phyloP scores from a whole-genome alignment of 805 yeast species.

The Candida stauntonica region DNA sequence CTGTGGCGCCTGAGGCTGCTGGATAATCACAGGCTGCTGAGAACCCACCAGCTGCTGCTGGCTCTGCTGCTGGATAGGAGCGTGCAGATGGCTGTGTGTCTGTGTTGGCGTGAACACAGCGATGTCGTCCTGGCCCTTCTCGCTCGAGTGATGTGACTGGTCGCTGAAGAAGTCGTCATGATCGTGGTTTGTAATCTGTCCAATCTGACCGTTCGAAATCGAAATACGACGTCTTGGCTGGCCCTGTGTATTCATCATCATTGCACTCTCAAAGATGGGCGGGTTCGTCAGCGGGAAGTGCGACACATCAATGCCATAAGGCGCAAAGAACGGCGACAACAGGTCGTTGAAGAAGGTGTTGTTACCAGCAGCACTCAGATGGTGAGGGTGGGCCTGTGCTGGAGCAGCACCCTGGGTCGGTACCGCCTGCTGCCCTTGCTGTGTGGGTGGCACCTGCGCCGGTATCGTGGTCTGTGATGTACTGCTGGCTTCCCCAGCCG shows the following conservation, averaged over 20 bases:
- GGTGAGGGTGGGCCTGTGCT: background rate
- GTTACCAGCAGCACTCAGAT: conserved; percentile 6
- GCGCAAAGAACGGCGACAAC: conserved; percentile 39
- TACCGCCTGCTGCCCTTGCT: conserved; percentile 1
- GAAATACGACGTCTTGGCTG: conserved; percentile 60
- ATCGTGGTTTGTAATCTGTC: conserved; percentile 53
- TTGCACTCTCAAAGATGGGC: conserved; percentile 42
- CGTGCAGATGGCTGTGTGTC: too few relatives aligned
- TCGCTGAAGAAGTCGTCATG: conserved; percentile 27
- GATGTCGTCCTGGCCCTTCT: conserved; percentile 10
- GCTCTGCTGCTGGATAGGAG: conserved; percentile 2
- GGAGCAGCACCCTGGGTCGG: background rate
- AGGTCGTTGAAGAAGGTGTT: conserved; percentile 29
- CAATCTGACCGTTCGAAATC: conserved; percentile 81
- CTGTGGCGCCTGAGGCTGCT: background rate
- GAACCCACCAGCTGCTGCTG: background rate
- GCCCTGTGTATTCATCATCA: conserved; percentile 33
- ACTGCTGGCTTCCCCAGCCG: background rate
- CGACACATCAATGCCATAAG: conserved; percentile 39
- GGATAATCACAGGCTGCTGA: background rate
- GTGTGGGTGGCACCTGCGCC: background rate
- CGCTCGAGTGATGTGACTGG: conserved; percentile 8
- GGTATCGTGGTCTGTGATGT: background rate
- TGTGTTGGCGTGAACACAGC: background rate
- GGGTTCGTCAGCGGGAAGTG: conserved; percentile 43